Conservation (phyloP, 1,284 basidiomycete genomes). For the Trametes polyzona region DNA sequence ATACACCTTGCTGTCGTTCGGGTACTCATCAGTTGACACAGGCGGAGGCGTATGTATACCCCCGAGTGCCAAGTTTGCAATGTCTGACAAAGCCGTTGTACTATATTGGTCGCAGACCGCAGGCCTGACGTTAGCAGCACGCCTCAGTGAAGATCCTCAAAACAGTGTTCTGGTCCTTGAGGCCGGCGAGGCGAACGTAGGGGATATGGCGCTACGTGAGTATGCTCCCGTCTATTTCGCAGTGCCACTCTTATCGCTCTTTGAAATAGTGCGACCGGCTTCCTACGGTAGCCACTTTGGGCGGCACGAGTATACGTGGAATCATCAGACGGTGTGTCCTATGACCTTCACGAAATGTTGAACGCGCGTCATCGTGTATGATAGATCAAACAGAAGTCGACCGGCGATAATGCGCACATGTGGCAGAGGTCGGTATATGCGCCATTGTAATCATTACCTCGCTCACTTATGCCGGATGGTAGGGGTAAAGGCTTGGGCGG, state of each 20-base stretch:
- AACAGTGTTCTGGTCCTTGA: slow-evolving; percentile 41
- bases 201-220: slow-evolving; percentile 30
- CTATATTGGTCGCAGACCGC: slow-evolving; percentile 42
- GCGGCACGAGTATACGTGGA: slow-evolving; percentile 33
- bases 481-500: slow-evolving; percentile 33
- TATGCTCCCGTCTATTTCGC: background rate
- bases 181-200: slow-evolving; percentile 37
- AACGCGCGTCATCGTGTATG: background rate
- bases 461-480: background rate
- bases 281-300: slow-evolving; percentile 34
- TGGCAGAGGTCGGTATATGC: slow-evolving; percentile 24
- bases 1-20: background rate
- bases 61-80: too few species aligned
- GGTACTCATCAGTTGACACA: background rate
- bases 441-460: background rate
- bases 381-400: slow-evolving; percentile 25
- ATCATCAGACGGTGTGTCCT: slow-evolving; percentile 32
- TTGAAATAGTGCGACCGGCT: slow-evolving; percentile 31
- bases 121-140: slow-evolving; percentile 50
- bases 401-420: slow-evolving; percentile 14
- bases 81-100: too few species aligned
- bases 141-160: slow-evolving; percentile 48
- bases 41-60: slow-evolving; percentile 29
- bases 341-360: background rate
- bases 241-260: too few species aligned